Evolutionary conservation across 306 rosid species (phyloP), one percentile per base, ranked within the genome.

Genomic region (Fragaria iinumae): DNA sequence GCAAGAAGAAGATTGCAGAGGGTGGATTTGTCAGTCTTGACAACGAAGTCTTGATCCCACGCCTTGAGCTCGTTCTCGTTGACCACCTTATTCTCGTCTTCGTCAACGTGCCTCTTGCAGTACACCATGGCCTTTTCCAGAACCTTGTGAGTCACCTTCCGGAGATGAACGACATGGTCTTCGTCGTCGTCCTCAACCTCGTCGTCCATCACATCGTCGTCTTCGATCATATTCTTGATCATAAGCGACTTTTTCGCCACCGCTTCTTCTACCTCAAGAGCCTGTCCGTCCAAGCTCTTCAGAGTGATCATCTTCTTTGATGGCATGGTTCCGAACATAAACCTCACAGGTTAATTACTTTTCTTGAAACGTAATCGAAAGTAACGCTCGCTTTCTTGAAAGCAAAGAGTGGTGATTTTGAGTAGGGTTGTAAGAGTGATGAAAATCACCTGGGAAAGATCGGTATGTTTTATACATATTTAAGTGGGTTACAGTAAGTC

Each of bases 81-180:
- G 5, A 57, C 67, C 39, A 25, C 39, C 39, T 29, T 38, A 38
- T 38, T 60, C 38, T 27, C 67, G 41, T n/a, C 62, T 3, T 62
- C 67, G n/a, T 27, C 41, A 13, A 62, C 67, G n/a, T 29, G 67
- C 67, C 18, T 62, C 41, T 62, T 62, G 67, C 67, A 62, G 67
- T 62, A 62, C 67, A 13, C 67, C 39, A 62, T 62, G 20, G 34
- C 67, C 67, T 29, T 62, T 20, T 5, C 20, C 67, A 62, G 34
- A 6, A 62, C 67, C 67, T 62, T 29, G 39, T 62, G 11, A 62
- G 67, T 62, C 67, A 62, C 67, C 41, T 29, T 62, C 41, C 41
- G 20, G 43, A 62, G 67, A 62, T 62, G 41, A 29, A 62, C 8
- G 41, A 14, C 45, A 10, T 14, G 36, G 69, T 34, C 23, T 10